Evolutionary conservation across 768 basidiomycete species (phyloP).

Genomic region (Rhodocollybia butyracea): DNA sequence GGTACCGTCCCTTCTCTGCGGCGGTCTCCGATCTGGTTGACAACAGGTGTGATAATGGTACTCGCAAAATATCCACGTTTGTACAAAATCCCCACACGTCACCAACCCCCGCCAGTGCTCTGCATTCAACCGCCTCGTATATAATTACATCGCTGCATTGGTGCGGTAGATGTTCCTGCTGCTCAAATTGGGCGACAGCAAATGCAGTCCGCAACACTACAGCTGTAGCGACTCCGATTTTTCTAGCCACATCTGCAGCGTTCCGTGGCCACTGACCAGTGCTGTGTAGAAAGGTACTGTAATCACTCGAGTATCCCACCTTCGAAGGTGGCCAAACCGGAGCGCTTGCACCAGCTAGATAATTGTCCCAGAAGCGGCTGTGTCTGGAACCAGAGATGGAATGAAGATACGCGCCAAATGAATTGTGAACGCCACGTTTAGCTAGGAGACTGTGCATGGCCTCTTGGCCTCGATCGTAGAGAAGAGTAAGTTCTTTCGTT

Average conservation of each 20-base stretch:
- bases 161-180: not conserved
- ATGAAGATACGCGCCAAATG: slow-evolving; percentile 2
- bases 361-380: slow-evolving; percentile 1
- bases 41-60: not conserved
- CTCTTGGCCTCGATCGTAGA: not conserved
- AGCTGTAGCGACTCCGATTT: not conserved
- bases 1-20: not conserved
- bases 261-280: not conserved
- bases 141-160: not conserved
- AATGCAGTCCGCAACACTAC: slow-evolving; percentile 2
- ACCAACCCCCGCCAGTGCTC: not conserved
- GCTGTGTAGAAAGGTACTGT: not conserved
- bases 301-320: not conserved
- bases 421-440: not conserved
- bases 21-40: not conserved
- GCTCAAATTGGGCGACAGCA: not conserved
- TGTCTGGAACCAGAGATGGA: not conserved
- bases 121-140: slow-evolving; percentile 4
- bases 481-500: not conserved
- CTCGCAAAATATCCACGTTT: not conserved
- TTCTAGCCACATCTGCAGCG: not conserved
- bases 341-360: not conserved
- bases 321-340: slow-evolving; percentile 3
- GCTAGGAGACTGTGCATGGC: not conserved
- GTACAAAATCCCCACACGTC: not conserved